These are phyloP conservation scores for Candida sp. DNA, from an alignment of 1,139 yeast species.

Conservation along the genomic window DNA sequence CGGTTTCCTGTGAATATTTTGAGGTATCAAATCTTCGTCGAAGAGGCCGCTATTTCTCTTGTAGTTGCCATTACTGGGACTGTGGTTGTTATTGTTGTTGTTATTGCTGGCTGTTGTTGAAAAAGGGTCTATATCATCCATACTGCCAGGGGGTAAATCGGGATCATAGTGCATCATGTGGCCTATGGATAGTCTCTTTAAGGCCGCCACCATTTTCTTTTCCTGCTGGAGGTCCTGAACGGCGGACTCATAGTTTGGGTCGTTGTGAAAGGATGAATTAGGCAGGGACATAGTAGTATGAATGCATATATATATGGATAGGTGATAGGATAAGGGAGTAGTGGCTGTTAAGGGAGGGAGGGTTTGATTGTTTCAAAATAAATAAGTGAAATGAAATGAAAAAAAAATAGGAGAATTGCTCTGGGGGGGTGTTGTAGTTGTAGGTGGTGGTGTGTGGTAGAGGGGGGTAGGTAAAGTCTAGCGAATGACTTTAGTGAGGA, in stretches of 20 bases:
- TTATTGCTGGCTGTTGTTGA: not conserved
- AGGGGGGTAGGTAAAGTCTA: not conserved
- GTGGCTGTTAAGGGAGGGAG: not conserved
- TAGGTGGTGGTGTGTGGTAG: no score
- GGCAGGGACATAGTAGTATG: conserved; percentile 9
- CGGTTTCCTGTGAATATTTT: conserved; percentile 3
- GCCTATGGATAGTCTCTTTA: conserved; percentile 60
- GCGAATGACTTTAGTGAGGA: not conserved
- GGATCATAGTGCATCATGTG: conserved; percentile 55
- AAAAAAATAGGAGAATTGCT: not conserved
- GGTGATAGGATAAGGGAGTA: not conserved
- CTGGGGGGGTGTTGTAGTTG: no score
- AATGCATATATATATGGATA: not conserved
- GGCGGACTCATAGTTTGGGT: conserved; percentile 37
- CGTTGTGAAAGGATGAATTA: conserved; percentile 13
- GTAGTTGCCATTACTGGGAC: not conserved
- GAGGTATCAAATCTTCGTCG: conserved; percentile 13
- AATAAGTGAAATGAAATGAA: not conserved
- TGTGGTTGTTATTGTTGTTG: conserved; percentile 1
- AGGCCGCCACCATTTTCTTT: conserved; percentile 61
- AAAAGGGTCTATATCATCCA: conserved; percentile 36
- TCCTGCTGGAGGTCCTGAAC: conserved; percentile 58
- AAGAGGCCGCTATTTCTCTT: conserved; percentile 1
- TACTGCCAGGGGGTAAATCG: conserved; percentile 44
- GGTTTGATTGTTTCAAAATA: not conserved